These are phyloP conservation scores for Tulasnella sp. DNA, from an alignment of 768 basidiomycete genomes.

Conservation along the genomic window DNA sequence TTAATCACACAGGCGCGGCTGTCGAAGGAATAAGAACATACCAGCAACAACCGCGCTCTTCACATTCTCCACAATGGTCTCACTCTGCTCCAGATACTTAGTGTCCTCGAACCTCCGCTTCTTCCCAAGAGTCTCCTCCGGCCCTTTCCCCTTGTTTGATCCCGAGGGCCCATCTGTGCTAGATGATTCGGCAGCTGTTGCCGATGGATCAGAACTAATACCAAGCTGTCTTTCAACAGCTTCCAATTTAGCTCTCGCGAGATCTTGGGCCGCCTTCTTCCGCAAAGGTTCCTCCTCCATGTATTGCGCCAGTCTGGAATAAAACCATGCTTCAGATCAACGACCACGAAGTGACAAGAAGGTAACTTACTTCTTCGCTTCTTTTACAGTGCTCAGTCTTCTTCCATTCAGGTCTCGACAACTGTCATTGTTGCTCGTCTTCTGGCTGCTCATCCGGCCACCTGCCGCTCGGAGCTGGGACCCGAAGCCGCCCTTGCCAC, in stretches of 20 bases:
- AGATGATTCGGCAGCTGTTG: conserved; percentile 27
- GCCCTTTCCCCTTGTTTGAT: conserved; percentile 20
- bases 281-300: conserved; percentile 77
- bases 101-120: conserved; percentile 89
- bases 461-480: conserved; percentile 94
- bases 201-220: conserved; percentile 31
- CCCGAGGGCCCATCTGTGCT: conserved; percentile 21
- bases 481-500: conserved; percentile 97
- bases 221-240: conserved; percentile 76
- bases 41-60: conserved; percentile 83
- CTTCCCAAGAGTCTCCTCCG: conserved; percentile 47
- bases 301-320: conserved; percentile 63
- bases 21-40: conserved; percentile 28
- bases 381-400: conserved; percentile 86
- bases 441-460: conserved; percentile 93
- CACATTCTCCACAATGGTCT: conserved; percentile 83
- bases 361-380: conserved; percentile 73
- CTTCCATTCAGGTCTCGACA: conserved; percentile 88
- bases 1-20: neutral
- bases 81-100: conserved; percentile 83
- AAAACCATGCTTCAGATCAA: neutral
- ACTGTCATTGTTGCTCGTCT: conserved; percentile 90
- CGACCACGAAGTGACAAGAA: neutral
- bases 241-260: conserved; percentile 73
- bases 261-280: conserved; percentile 64